These are phyloP conservation scores for Scedosporium boydii DNA, from an alignment of 2,329 filamentous ascomycete genomes.

Conservation along the genomic window DNA sequence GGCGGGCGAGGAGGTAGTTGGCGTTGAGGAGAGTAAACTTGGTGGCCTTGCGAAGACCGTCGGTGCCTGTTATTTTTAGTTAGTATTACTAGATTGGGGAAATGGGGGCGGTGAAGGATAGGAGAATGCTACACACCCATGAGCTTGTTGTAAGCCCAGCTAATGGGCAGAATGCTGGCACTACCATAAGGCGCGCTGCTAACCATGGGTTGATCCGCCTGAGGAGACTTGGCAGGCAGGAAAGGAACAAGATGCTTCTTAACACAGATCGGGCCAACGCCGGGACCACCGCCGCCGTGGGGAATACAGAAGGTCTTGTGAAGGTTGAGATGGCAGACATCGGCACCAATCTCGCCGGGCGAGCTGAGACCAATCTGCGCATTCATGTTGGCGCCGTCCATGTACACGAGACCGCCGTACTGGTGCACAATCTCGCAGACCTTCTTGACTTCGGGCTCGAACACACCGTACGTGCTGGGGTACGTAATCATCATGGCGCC, in stretches of 20 bases:
- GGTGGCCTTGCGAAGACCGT: conserved; percentile 79
- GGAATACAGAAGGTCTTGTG: conserved; percentile 99
- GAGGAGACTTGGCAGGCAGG: conserved; percentile 48
- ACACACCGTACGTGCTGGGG: conserved; percentile 89
- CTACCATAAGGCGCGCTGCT: conserved; percentile 80
- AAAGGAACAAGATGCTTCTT: conserved; percentile 69
- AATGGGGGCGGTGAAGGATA: background rate
- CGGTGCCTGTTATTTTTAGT: conserved; percentile 30
- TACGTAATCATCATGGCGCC: conserved; percentile 97
- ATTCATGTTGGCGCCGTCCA: conserved; percentile 99
- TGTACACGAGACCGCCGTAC: conserved; percentile 89
- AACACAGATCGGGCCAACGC: conserved; percentile 88
- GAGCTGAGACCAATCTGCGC: conserved; percentile 94
- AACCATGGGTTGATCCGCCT: conserved; percentile 45
- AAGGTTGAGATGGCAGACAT: conserved; percentile 93
- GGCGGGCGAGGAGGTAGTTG: conserved; percentile 87
- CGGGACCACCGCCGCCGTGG: conserved; percentile 87
- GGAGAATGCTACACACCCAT: conserved; percentile 51
- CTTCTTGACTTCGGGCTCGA: conserved; percentile 80
- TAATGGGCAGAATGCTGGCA: conserved; percentile 87
- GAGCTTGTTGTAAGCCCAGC: conserved; percentile 89
- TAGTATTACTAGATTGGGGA: conserved; percentile 9
- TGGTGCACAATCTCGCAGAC: conserved; percentile 79
- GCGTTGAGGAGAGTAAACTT: conserved; percentile 91
- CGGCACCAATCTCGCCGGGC: conserved; percentile 87